Percentiles rank a stretch among this genome's conserved stretches.
Evolutionary conservation across 441 rosid genomes (phyloP).

Genomic region (Bruguiera hainesii): DNA sequence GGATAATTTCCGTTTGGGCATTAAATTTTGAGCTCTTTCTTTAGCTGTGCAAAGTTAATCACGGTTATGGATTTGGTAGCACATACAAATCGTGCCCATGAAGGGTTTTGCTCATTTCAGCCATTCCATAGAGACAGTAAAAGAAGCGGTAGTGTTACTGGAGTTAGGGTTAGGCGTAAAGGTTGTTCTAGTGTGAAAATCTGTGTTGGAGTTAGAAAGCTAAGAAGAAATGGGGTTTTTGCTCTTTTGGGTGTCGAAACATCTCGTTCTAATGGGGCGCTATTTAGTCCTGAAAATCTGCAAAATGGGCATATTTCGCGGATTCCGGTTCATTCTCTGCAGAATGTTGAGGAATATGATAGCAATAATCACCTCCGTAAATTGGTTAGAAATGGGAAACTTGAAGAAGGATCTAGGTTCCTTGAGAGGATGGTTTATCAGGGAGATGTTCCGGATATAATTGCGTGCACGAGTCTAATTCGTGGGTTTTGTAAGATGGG

Average conservation of each 20-base stretch:
- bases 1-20: slow-evolving; percentile 51
- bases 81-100: neutral
- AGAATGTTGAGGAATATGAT: neutral
- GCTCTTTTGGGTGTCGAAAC: neutral
- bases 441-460: slow-evolving; percentile 69
- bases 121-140: slow-evolving; percentile 21
- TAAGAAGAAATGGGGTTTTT: neutral
- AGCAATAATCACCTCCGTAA: slow-evolving; percentile 5
- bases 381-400: slow-evolving; percentile 1
- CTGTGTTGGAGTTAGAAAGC: neutral
- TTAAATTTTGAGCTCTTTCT: slow-evolving; percentile 33
- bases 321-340: neutral
- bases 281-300: slow-evolving; percentile 26
- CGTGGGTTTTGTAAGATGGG: slow-evolving; percentile 74
- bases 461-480: slow-evolving; percentile 69
- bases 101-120: neutral
- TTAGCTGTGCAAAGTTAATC: neutral
- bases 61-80: neutral
- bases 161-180: slow-evolving; percentile 11
- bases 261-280: neutral
- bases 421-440: slow-evolving; percentile 74
- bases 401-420: slow-evolving; percentile 53
- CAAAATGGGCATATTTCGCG: slow-evolving; percentile 31
- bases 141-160: slow-evolving; percentile 32
- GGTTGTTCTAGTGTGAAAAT: neutral